Evolutionary conservation across 2,329 filamentous ascomycete genomes (phyloP), one percentile per base, ranked within the genome.

Genomic region (Phialophora macrospora): DNA sequence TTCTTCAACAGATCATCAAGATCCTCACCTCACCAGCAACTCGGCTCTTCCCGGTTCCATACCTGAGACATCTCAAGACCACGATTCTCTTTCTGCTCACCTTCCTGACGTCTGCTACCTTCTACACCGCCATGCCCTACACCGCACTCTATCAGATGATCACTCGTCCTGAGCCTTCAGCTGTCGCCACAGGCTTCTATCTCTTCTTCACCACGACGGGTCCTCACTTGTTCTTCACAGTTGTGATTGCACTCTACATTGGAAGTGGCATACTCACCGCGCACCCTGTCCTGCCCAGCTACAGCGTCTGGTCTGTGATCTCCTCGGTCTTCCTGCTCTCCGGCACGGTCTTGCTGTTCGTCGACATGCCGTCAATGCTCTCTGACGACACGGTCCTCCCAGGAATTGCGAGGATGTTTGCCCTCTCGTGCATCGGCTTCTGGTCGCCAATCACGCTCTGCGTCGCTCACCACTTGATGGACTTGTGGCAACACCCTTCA

Each of bases 391-490:
- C 32, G 11, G 32, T 9, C 32, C 32, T 34, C 32, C 9, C 32
- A 34, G 60, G 48, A 9, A 55, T 69, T 38, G 57, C 52, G 1
- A 60, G 48, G 55, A 56, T 66, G 38, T 67, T 69, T 44, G 57
- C 62, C 3, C 64, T 69, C 12, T 63, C 64, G 4, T 66, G 67
- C 55, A 65, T 69, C 41, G 67, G 67, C 9, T 67, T 41, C 61
- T 69, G 67, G 67, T 64, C 61, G 11, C 55, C 67, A 7, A 56
- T 69, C 14, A 57, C 64, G 20, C 46, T 69, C 51, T 55, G 64
- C 7, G 49, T 69, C 51, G 61, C 55, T 7, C 64, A 69, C 41
- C 61, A 69, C 28, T 58, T 69, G 52, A 52, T 69, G 44, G 67
- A 69, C 51, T 14, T 66, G 57, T 56, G 61, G 48, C 67, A 65